A percentile compares a stretch with the other conserved stretches of the same genome.
These are phyloP conservation scores for Ogataea kodamae DNA, from an alignment of 805 yeast species.

Conservation along the genomic window DNA sequence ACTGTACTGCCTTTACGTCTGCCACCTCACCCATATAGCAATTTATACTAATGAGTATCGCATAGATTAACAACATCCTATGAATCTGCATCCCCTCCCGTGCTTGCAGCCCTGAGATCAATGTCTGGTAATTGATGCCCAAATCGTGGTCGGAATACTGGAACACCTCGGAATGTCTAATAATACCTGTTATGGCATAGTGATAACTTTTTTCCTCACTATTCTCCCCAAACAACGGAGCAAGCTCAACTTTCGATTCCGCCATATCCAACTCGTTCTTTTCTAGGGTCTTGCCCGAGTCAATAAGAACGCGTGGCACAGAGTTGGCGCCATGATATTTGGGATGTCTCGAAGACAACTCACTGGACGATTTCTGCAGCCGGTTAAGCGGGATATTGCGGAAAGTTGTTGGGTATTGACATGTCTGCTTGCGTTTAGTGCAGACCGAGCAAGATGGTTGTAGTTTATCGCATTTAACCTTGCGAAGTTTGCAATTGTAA, in stretches of 20 bases:
- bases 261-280: neutral
- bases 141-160: conserved; percentile 1
- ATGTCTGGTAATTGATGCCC: neutral
- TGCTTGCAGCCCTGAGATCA: neutral
- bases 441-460: conserved; percentile 10
- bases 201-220: conserved; percentile 4
- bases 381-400: conserved; percentile 3
- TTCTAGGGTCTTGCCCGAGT: neutral
- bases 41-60: conserved; percentile 4
- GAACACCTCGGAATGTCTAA: conserved; percentile 1
- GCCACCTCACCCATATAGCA: neutral
- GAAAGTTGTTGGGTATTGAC: conserved; percentile 11
- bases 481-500: conserved; percentile 9
- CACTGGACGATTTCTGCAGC: too few relatives aligned
- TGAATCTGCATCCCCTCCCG: conserved; percentile 2
- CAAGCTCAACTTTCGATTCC: conserved; percentile 1
- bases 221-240: conserved; percentile 7
- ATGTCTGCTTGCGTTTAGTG: conserved; percentile 1
- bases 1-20: neutral
- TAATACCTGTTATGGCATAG: conserved; percentile 5
- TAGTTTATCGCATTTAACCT: conserved; percentile 11
- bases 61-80: conserved; percentile 3
- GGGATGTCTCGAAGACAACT: neutral
- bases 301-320: neutral
- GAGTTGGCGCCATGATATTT: conserved; percentile 6